Percentiles rank a stretch among this genome's conserved stretches.
These are phyloP conservation scores for Emmonsia crescens DNA, from an alignment of 2,329 filamentous ascomycete genomes.

Conservation along the genomic window DNA sequence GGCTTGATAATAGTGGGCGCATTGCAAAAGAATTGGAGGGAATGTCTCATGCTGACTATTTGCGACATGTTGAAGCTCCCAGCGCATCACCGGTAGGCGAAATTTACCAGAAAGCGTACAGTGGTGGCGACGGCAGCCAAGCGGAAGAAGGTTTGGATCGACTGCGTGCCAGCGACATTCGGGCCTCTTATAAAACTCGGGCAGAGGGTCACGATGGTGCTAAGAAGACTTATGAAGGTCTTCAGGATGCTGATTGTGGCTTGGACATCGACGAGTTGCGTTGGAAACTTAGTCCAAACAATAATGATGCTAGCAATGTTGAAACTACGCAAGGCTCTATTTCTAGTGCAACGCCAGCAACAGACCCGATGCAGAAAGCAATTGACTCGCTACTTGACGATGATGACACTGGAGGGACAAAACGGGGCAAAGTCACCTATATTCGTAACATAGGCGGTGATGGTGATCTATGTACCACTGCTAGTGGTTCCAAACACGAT, in stretches of 20 bases:
- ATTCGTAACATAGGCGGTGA: background rate
- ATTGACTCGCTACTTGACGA: background rate
- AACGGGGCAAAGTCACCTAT: background rate
- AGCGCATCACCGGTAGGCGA: background rate
- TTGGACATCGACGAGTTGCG: constrained; percentile 17
- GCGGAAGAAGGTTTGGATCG: constrained; percentile 21
- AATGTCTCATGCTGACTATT: background rate
- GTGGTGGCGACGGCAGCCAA: background rate
- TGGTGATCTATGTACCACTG: background rate
- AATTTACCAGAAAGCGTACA: background rate
- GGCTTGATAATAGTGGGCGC: background rate
- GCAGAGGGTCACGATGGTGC: constrained; percentile 15
- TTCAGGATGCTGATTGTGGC: constrained; percentile 9
- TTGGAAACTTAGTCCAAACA: background rate
- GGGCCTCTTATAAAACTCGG: constrained; percentile 20
- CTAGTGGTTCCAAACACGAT: background rate
- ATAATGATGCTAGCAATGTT: background rate
- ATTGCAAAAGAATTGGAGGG: background rate
- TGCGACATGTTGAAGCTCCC: background rate
- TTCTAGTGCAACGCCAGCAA: background rate
- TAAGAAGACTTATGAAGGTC: background rate
- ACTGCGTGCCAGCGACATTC: constrained; percentile 28
- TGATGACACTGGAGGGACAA: background rate
- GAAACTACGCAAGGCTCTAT: too few species aligned
- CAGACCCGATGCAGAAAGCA: background rate